A percentile compares a stretch with the other conserved stretches of the same genome.
phyloP scores from a whole-genome alignment of 345 rosid genomes.

The Luvunga scandens region DNA sequence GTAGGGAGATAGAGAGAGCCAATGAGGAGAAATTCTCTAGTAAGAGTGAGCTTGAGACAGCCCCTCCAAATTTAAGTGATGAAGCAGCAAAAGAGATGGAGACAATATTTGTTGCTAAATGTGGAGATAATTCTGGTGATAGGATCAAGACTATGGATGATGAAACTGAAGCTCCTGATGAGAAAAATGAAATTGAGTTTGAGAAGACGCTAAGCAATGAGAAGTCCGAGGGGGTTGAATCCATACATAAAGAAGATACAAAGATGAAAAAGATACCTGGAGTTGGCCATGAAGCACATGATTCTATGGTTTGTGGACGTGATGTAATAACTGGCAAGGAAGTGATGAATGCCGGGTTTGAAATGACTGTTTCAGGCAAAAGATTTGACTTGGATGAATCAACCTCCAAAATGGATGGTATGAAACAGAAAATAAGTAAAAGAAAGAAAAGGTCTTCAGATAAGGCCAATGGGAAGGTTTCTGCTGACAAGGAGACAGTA shows the following conservation, averaged over 20 bases:
- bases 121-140: constrained; percentile 21
- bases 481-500: constrained; percentile 15
- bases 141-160: constrained; percentile 30
- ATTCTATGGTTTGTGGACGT: neutral
- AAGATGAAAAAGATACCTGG: constrained; percentile 12
- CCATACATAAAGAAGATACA: constrained; percentile 9
- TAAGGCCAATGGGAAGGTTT: constrained; percentile 25
- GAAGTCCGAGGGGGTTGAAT: constrained; percentile 21
- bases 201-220: constrained; percentile 23
- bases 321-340: constrained; percentile 20
- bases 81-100: constrained; percentile 27
- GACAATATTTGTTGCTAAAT: constrained; percentile 2
- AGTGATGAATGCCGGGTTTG: constrained; percentile 18
- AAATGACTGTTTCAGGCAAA: constrained; percentile 20
- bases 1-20: constrained; percentile 24
- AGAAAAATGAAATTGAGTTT: constrained; percentile 29
- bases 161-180: constrained; percentile 58
- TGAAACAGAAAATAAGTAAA: constrained; percentile 19
- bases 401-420: constrained; percentile 14
- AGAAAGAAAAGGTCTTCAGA: constrained; percentile 29
- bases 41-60: constrained; percentile 27
- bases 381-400: constrained; percentile 20
- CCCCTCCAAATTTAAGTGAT: constrained; percentile 25
- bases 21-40: constrained; percentile 14
- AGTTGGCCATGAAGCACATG: constrained; percentile 12